Evolutionary conservation across 1,284 basidiomycete genomes (phyloP), one percentile per base, ranked within the genome.

Genomic region (Ustilago xerochloae): DNA sequence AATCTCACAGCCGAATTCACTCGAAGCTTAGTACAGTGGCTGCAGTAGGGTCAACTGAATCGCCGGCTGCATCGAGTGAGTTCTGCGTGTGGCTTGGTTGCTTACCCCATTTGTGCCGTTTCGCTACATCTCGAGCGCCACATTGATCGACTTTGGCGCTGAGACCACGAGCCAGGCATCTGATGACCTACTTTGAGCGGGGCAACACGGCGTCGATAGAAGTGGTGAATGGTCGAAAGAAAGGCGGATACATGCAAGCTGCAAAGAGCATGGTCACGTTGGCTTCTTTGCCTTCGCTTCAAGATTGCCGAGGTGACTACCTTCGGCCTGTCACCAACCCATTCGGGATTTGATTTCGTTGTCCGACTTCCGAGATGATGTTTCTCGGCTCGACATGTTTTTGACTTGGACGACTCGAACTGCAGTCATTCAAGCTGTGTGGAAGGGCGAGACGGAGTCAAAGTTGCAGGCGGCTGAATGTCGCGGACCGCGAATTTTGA

Each of bases 281-380:
- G n/a, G n/a, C n/a, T n/a, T 22, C 22, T 16, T 26, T 30, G 26
- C 38, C 24, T 16, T 29, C 38, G 3, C 13, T 30, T 30, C 33
- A 16, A 56, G 45, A 56, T 56, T 56, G 33, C 54, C 54, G 45
- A 56, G 54, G 35, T 48, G 54, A 56, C 53, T 33, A 56, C 15
- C 6, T 18, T 22, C n/a, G 16, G 28, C 30, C 9, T 54, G 54
- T 56, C 45, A 56, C 35, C 45, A n/a, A 26, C n/a, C n/a, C n/a
- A 4, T 43, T 43, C 10, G 41, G 2, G 41, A 43, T n/a, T n/a
- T 20, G 29, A 22, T 7, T 29, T 24, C 26, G 24, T 6, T 22
- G 12, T 54, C 39, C 52, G 39, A 54, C 4, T 54, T 45, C 39
- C 52, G 38, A 54, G 18, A 13, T 20, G 8, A 3, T 1, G 18